Percentiles rank a stretch among this genome's conserved stretches.
These are phyloP conservation scores for Schoenoplectus tabernaemontani DNA, from an alignment of 202 grass and related monocot genomes.

Conservation along the genomic window DNA sequence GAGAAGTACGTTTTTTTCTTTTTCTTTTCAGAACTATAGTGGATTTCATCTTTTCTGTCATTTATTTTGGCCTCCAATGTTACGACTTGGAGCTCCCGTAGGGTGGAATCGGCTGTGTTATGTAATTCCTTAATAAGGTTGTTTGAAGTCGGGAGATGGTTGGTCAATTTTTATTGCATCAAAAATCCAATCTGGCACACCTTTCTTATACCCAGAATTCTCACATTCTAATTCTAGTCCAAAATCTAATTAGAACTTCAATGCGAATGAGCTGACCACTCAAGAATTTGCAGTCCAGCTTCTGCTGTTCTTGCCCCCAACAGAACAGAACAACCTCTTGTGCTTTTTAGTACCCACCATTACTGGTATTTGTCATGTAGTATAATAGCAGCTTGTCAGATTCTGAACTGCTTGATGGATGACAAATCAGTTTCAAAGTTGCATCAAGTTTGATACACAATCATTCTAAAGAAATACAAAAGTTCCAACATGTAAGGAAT, in stretches of 20 bases:
- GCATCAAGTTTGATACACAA: background rate
- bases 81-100: too few relatives aligned
- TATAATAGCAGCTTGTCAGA: background rate
- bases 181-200: background rate
- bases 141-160: background rate
- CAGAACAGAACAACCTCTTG: background rate
- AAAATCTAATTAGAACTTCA: background rate
- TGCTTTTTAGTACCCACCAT: background rate
- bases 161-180: background rate
- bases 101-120: too few relatives aligned
- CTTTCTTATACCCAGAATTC: background rate
- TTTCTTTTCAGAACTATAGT: too few relatives aligned
- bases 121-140: background rate
- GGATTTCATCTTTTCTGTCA: too few relatives aligned
- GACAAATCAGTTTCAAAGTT: background rate
- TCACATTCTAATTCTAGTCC: background rate
- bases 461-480: background rate
- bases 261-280: background rate
- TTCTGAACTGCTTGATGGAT: background rate
- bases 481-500: background rate
- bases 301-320: background rate
- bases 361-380: background rate
- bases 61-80: too few relatives aligned
- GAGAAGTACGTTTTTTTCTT: constrained; percentile 25
- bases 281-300: background rate